phyloP scores from a whole-genome alignment of 2,329 filamentous ascomycete genomes.

The Colletotrichum incanum region DNA sequence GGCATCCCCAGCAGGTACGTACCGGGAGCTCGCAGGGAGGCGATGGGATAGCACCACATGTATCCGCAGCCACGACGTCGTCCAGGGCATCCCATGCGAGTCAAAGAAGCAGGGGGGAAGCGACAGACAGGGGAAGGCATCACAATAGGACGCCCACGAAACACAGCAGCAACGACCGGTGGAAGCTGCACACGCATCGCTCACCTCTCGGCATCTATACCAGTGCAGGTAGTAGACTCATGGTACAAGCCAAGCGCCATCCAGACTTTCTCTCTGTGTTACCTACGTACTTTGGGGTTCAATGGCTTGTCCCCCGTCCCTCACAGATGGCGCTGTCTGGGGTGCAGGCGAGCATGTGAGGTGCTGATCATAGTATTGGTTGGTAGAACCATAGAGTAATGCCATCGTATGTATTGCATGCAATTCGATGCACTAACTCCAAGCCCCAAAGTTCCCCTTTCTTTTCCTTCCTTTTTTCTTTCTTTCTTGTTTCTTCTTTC shows the following conservation, averaged over 20 bases:
- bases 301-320: not conserved
- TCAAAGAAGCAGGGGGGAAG: constrained; percentile 25
- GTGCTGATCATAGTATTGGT: not conserved
- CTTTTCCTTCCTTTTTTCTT: constrained; percentile 26
- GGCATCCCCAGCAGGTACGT: not conserved
- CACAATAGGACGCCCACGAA: not conserved
- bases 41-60: constrained; percentile 31
- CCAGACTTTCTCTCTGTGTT: not conserved
- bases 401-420: constrained; percentile 31
- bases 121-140: constrained; percentile 5
- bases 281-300: not conserved
- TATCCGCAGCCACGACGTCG: constrained; percentile 25
- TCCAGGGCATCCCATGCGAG: constrained; percentile 35
- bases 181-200: not conserved
- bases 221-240: not conserved
- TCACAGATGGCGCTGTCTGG: constrained; percentile 13
- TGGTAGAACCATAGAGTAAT: constrained; percentile 1
- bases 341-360: constrained; percentile 6
- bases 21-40: not conserved
- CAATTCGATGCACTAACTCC: constrained; percentile 24
- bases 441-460: constrained; percentile 40
- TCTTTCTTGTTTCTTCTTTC: not conserved
- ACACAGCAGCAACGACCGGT: constrained; percentile 10
- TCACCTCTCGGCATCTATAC: not conserved
- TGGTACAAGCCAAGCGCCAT: not conserved